phyloP scores from a whole-genome alignment of 306 rosid genomes.

The Citrullus colocynthis region DNA sequence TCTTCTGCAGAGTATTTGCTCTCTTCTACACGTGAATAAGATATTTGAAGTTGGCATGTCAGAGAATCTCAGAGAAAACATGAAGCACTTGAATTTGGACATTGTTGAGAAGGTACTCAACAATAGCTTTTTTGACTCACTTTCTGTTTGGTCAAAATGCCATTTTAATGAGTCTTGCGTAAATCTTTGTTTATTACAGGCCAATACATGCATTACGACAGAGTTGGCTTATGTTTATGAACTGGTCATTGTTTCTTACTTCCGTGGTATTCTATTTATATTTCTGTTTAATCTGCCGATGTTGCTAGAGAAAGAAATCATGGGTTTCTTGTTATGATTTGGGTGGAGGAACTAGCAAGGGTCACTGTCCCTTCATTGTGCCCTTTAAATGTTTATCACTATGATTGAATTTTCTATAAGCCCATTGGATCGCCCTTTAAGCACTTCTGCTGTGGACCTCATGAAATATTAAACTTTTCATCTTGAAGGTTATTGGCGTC shows the following conservation, averaged over 20 bases:
- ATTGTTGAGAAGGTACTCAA: slow-evolving; percentile 58
- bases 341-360: neutral
- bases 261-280: neutral
- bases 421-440: neutral
- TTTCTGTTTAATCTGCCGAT: neutral
- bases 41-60: slow-evolving; percentile 96
- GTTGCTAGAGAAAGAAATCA: neutral
- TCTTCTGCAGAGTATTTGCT: slow-evolving; percentile 51
- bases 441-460: slow-evolving; percentile 6
- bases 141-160: slow-evolving; percentile 13
- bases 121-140: slow-evolving; percentile 10
- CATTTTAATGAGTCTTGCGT: neutral
- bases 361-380: neutral
- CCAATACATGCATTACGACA: slow-evolving; percentile 60
- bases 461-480: neutral
- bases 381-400: neutral
- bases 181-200: slow-evolving; percentile 35
- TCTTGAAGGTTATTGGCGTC: slow-evolving; percentile 72
- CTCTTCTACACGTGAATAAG: slow-evolving; percentile 80
- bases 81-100: slow-evolving; percentile 52
- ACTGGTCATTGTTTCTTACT: slow-evolving; percentile 39
- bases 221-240: slow-evolving; percentile 88
- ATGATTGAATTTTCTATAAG: neutral
- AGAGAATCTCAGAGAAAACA: slow-evolving; percentile 62
- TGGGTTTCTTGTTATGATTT: neutral